A percentile compares a stretch with the other conserved stretches of the same genome.
These are phyloP conservation scores for Eucalyptus erythrocorys DNA, from an alignment of 345 rosid species.

Conservation along the genomic window DNA sequence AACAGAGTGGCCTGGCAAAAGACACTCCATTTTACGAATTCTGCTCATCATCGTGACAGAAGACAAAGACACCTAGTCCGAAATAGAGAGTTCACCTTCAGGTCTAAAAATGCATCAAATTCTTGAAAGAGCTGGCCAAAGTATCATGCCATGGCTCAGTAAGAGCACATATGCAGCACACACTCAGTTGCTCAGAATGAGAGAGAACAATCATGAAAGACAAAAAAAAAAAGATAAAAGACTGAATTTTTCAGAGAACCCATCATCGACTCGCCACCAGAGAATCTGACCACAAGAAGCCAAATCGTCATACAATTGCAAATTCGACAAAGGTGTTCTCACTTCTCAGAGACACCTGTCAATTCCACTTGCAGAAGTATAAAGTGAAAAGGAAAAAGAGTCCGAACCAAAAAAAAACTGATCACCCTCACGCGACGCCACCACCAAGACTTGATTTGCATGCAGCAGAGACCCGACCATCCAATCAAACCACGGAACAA, in stretches of 20 bases:
- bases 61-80: neutral
- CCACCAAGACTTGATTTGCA: neutral
- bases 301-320: neutral
- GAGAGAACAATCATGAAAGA: neutral
- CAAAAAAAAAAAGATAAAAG: neutral
- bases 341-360: neutral
- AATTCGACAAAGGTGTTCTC: neutral
- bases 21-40: neutral
- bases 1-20: neutral
- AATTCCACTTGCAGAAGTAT: neutral
- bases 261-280: neutral
- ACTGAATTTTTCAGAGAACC: neutral
- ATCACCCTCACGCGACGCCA: neutral
- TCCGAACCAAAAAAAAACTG: neutral
- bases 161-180: neutral
- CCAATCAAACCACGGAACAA: neutral
- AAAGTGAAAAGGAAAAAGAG: neutral
- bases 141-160: neutral
- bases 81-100: neutral
- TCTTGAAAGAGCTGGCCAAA: neutral
- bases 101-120: neutral
- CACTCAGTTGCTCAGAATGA: neutral
- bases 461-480: neutral
- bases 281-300: neutral
- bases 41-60: neutral